Evolutionary conservation across 192 early-diverging fungal genomes (phyloP).

Genomic region (Geranomyces variabilis): DNA sequence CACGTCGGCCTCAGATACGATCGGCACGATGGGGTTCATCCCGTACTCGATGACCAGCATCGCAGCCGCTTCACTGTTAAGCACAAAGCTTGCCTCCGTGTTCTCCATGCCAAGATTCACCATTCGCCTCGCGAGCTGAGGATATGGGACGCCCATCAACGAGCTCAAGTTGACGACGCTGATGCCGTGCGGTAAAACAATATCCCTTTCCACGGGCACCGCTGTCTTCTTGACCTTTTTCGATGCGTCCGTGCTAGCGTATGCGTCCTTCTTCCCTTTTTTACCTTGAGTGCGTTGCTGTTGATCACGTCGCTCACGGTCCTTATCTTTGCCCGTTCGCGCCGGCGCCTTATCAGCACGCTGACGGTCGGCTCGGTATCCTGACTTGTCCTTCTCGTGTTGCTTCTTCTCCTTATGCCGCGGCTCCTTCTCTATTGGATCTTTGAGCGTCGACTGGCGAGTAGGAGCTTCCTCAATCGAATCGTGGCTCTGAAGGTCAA

Average conservation of each 20-base stretch:
- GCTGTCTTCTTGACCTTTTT: not conserved
- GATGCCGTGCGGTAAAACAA: conserved; percentile 80
- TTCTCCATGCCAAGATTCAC: conserved; percentile 79
- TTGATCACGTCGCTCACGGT: not conserved
- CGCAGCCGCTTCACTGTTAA: conserved; percentile 84
- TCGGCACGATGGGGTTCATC: conserved; percentile 79
- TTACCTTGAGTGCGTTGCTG: not conserved
- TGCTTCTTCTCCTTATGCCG: too few species aligned
- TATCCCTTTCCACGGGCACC: conserved; percentile 49
- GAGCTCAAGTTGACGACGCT: conserved; percentile 81
- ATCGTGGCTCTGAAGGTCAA: too few species aligned
- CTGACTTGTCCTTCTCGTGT: conserved; percentile 7
- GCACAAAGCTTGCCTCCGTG: conserved; percentile 73
- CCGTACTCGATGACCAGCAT: conserved; percentile 86
- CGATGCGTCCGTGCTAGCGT: not conserved
- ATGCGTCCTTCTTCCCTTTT: too few species aligned
- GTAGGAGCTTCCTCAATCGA: too few species aligned
- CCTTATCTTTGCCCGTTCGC: not conserved
- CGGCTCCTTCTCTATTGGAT: too few species aligned
- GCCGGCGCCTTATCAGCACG: not conserved
- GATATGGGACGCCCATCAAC: conserved; percentile 73
- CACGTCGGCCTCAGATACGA: conserved; percentile 56
- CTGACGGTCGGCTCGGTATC: not conserved
- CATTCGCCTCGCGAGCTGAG: conserved; percentile 74
- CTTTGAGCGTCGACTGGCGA: too few species aligned